Percentiles rank a stretch among this genome's conserved stretches.
Evolutionary conservation across 2,329 filamentous ascomycete species (phyloP).

Genomic region (Calonectria naviculata): DNA sequence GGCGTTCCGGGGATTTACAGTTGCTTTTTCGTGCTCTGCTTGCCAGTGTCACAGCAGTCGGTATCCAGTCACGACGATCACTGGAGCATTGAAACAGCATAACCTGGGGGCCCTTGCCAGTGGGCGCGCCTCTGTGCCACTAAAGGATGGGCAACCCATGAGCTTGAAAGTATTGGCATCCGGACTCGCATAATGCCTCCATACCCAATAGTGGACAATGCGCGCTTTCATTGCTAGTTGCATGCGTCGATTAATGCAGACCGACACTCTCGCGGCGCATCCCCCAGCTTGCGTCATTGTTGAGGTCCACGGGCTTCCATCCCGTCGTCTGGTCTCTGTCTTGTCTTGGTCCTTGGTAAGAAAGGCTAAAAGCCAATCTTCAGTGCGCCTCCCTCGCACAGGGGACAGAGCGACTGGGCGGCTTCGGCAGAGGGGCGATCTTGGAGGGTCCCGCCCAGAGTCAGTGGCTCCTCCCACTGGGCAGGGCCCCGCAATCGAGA

Average conservation of each 20-base stretch:
- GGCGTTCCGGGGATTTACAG: slow-evolving; percentile 5
- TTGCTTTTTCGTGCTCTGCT: slow-evolving; percentile 1
- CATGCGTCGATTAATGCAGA: neutral
- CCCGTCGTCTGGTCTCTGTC: neutral
- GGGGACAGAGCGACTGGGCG: neutral
- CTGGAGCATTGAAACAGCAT: slow-evolving; percentile 4
- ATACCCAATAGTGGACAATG: neutral
- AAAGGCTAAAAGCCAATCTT: too few species aligned
- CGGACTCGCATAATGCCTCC: neutral
- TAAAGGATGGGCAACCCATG: neutral
- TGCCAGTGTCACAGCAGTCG: neutral
- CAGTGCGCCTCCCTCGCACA: neutral
- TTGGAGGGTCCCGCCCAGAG: neutral
- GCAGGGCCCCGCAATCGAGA: slow-evolving; percentile 3
- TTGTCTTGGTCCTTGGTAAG: neutral
- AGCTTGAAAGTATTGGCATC: neutral
- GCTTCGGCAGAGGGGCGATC: slow-evolving; percentile 5
- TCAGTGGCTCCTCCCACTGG: neutral
- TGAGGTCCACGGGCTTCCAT: neutral
- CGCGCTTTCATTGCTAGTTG: neutral
- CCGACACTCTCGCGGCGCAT: neutral
- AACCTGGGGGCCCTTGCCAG: neutral
- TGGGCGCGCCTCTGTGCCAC: neutral
- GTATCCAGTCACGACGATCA: neutral
- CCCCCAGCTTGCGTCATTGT: neutral